phyloP scores from a whole-genome alignment of 345 rosid genomes.

The Hirschfeldia incana region DNA sequence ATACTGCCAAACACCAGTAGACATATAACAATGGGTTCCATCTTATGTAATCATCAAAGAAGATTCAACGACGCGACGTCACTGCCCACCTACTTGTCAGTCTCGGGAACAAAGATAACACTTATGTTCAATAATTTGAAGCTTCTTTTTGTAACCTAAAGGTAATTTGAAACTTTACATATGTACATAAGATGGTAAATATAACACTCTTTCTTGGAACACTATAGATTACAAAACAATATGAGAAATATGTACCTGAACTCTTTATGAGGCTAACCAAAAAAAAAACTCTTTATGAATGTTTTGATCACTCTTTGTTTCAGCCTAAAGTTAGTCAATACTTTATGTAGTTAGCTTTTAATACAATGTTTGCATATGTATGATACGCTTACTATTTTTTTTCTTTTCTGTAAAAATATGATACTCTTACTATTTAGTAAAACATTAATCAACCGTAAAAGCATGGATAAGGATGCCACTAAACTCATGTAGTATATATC shows the following conservation, averaged over 20 bases:
- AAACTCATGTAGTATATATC: conserved; percentile 6
- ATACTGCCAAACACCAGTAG: conserved; percentile 21
- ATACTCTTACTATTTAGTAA: background rate
- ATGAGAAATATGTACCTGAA: background rate
- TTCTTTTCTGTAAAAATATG: too few relatives aligned
- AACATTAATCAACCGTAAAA: background rate
- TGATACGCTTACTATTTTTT: too few relatives aligned
- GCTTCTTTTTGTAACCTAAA: background rate
- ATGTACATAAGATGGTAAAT: too few relatives aligned
- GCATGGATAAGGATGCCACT: conserved; percentile 34
- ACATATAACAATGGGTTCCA: conserved; percentile 28
- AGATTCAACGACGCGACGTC: conserved; percentile 30
- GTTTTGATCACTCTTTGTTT: background rate
- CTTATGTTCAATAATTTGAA: conserved; percentile 1
- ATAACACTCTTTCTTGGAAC: too few relatives aligned
- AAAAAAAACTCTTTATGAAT: background rate
- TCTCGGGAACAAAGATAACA: background rate
- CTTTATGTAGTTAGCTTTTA: too few relatives aligned
- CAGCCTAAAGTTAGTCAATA: background rate
- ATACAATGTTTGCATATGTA: too few relatives aligned
- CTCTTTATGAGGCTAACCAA: background rate
- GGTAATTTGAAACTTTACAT: too few relatives aligned
- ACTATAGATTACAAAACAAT: background rate
- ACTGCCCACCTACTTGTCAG: conserved; percentile 13
- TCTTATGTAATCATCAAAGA: conserved; percentile 18